Conservation (phyloP, 495 filamentous ascomycete genomes). For the Pseudomonodictys pantanalensis region DNA sequence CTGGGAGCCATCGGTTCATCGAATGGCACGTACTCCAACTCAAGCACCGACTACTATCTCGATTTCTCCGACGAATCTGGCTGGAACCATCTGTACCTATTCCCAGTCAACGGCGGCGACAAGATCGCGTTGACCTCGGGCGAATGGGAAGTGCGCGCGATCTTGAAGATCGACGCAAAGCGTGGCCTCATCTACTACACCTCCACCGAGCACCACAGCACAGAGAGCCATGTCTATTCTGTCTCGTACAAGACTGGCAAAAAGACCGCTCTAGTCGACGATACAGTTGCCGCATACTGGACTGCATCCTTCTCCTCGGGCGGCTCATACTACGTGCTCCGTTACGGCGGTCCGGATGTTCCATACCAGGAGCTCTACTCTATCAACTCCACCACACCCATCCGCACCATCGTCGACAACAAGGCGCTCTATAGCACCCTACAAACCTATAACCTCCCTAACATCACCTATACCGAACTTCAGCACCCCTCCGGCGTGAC, state of each 20-base stretch:
- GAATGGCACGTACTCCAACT: conserved; percentile 21
- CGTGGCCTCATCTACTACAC: conserved; percentile 54
- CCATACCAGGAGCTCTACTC: conserved; percentile 57
- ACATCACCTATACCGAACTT: conserved; percentile 34
- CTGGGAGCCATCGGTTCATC: conserved; percentile 19
- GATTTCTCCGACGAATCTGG: conserved; percentile 57
- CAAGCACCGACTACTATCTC: conserved; percentile 47
- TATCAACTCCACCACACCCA: conserved; percentile 44
- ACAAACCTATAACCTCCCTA: conserved; percentile 51
- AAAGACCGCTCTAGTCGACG: conserved; percentile 53
- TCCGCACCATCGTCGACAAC: conserved; percentile 53
- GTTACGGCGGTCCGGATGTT: conserved; percentile 55
- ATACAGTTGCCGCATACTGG: conserved; percentile 49
- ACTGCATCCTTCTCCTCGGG: conserved; percentile 52
- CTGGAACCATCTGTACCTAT: conserved; percentile 56
- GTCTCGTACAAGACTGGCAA: conserved; percentile 48
- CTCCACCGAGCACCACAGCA: conserved; percentile 54
- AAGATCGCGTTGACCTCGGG: conserved; percentile 52
- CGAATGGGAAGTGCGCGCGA: conserved; percentile 53
- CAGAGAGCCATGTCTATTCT: conserved; percentile 55
- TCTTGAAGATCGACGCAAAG: conserved; percentile 50
- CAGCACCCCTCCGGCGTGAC: conserved; percentile 22
- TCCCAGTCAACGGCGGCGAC: conserved; percentile 47
- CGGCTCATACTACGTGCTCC: conserved; percentile 55
- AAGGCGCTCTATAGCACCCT: conserved; percentile 46